Conservation (phyloP, 352 stramenopile species). For the Phytophthora sansomeana region DNA sequence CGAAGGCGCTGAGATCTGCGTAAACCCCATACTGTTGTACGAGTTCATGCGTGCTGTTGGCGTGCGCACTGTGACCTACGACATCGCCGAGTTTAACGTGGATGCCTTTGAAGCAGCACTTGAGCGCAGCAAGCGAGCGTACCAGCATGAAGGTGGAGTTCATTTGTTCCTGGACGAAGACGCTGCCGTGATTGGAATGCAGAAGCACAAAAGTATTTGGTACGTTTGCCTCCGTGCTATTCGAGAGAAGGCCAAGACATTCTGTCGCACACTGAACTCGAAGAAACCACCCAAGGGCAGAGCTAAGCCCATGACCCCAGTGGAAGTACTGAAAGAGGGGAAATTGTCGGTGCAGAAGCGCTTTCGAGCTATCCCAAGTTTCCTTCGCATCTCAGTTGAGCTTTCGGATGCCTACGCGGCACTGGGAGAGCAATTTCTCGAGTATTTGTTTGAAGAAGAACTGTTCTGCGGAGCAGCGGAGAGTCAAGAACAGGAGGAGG, state of each 20-base stretch:
- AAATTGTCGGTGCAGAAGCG: constrained; percentile 53
- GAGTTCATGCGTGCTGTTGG: constrained; percentile 61
- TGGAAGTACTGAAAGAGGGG: constrained; percentile 27
- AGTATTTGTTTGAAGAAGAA: constrained; percentile 57
- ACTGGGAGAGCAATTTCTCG: constrained; percentile 71
- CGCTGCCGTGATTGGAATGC: constrained; percentile 77
- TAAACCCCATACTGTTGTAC: constrained; percentile 81
- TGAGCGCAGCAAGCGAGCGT: constrained; percentile 51
- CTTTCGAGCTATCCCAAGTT: constrained; percentile 63
- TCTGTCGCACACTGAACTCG: constrained; percentile 47
- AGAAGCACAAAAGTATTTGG: constrained; percentile 89
- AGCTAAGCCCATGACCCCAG: constrained; percentile 22
- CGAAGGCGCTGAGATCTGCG: constrained; percentile 67
- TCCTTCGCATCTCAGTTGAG: constrained; percentile 56
- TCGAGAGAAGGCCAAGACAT: constrained; percentile 82
- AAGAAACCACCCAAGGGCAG: constrained; percentile 35
- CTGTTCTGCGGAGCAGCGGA: constrained; percentile 34
- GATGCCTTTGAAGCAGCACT: constrained; percentile 44
- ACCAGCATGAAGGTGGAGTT: constrained; percentile 79
- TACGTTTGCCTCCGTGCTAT: constrained; percentile 90
- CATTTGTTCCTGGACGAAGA: constrained; percentile 73
- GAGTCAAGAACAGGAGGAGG: constrained; percentile 38
- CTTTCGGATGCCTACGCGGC: constrained; percentile 47
- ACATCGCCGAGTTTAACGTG: constrained; percentile 54
- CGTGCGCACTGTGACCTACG: constrained; percentile 68